Base-by-base conservation (phyloP, 495 filamentous ascomycete species). In the Aspergillus taichungensis region DNA sequence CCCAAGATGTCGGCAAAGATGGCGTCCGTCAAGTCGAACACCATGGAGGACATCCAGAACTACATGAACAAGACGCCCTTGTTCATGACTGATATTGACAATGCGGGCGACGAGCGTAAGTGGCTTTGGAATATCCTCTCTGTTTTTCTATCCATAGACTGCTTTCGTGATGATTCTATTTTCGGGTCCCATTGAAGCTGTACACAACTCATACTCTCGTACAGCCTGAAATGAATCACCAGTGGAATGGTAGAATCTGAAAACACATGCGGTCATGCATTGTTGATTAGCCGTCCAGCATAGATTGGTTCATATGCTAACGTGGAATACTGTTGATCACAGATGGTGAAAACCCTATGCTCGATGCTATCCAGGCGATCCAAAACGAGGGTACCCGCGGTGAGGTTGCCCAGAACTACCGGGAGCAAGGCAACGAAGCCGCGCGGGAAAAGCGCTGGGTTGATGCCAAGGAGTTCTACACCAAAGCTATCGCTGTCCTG, bases 81-180 rank as follows among this genome's bases (percentile, higher is more conserved):
- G 28, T 98, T 98, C 70, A 98, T 98, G 92, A 96, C 87, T 6
- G 77, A 83, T 50, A 76, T 96, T 8, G 85, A 88, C 50, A 83
- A 90, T 49, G 72, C 75, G 9, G 74, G 72, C 18, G 76, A 69
- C 52, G 74, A 77, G 55, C 68, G 73, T 68, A 61, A 36, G 69
- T 62, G 8, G 42, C 18, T 24, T 30, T 24, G 40, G 33, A 3
- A 27, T 31, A 30, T 31, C 41, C 29, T 47, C 47, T 37, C 14
- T 34, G 47, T 28, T 43, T 18, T 14, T 41, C 18, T 24, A 1
- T 24, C 18, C 18, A 24, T 4, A 24, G 18, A 24, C 18, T 24
- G 18, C 18, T 24, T 24, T 24, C 18, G 18, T 24, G 18, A 24
- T 24, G 18, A 24, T 24, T 24, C 18, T 24, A 24, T 24, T 24